Evolutionary conservation across 225 moss, liverwort and hornwort species (phyloP).

Genomic region (Climacium dendroides): DNA sequence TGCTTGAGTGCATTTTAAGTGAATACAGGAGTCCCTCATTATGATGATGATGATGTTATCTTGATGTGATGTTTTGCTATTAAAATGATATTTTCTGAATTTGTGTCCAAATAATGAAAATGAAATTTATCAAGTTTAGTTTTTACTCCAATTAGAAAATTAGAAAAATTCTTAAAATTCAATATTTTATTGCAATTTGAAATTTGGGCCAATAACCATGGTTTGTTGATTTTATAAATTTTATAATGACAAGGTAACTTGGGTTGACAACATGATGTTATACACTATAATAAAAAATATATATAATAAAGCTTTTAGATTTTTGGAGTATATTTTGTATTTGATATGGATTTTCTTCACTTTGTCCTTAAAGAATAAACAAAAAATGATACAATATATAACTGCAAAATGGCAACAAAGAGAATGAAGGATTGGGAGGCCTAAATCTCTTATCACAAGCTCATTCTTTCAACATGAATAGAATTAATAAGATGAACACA

Average conservation of each 20-base stretch:
- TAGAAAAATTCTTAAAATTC: not conserved
- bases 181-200: not conserved
- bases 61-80: too few species aligned
- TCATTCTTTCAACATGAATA: not conserved
- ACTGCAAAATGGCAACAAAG: not conserved
- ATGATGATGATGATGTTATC: too few species aligned
- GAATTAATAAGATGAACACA: not conserved
- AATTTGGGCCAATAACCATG: not conserved
- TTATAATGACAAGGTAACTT: not conserved
- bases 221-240: not conserved
- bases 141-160: not conserved
- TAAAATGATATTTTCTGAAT: too few species aligned
- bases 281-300: not conserved
- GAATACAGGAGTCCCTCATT: too few species aligned
- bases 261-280: not conserved
- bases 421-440: not conserved
- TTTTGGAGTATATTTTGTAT: too few species aligned
- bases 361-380: not conserved
- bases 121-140: not conserved
- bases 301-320: not conserved
- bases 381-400: not conserved
- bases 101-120: not conserved
- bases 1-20: not conserved
- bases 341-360: too few species aligned
- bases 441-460: too few species aligned